These are phyloP conservation scores for Lasiodiplodia gonubiensis DNA, from an alignment of 2,329 filamentous ascomycete genomes.

Conservation along the genomic window DNA sequence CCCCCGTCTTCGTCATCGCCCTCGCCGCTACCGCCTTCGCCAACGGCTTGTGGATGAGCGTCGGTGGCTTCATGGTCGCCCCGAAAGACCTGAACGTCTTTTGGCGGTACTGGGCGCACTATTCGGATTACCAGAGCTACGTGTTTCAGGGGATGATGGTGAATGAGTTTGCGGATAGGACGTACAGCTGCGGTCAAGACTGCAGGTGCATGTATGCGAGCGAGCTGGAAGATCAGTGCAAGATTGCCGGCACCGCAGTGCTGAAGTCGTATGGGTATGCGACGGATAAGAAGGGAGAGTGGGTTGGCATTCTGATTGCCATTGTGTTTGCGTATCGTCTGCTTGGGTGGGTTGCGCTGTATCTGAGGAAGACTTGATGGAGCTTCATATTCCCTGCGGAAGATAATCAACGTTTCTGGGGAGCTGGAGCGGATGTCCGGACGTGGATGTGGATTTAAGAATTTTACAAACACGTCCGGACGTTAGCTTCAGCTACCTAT, in stretches of 20 bases:
- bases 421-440: too few species aligned
- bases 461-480: too few species aligned
- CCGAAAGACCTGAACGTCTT: conserved; percentile 77
- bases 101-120: conserved; percentile 86
- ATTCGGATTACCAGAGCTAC: conserved; percentile 85
- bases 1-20: conserved; percentile 80
- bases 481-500: too few species aligned
- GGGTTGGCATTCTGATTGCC: conserved; percentile 77
- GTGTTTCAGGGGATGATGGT: conserved; percentile 95
- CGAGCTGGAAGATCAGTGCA: conserved; percentile 66
- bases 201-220: conserved; percentile 76
- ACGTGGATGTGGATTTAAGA: background rate
- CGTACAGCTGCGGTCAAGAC: conserved; percentile 64
- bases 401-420: too few species aligned
- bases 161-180: conserved; percentile 75
- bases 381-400: too few species aligned
- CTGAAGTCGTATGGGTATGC: conserved; percentile 73
- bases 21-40: conserved; percentile 82
- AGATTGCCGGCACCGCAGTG: conserved; percentile 74
- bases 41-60: conserved; percentile 89
- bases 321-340: conserved; percentile 77
- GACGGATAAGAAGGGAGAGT: conserved; percentile 66
- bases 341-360: conserved; percentile 69
- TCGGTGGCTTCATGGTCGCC: conserved; percentile 80
- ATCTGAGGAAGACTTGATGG: conserved; percentile 40